These are phyloP conservation scores for Taphrina populina DNA, from an alignment of 1,139 yeast species.

Conservation along the genomic window DNA sequence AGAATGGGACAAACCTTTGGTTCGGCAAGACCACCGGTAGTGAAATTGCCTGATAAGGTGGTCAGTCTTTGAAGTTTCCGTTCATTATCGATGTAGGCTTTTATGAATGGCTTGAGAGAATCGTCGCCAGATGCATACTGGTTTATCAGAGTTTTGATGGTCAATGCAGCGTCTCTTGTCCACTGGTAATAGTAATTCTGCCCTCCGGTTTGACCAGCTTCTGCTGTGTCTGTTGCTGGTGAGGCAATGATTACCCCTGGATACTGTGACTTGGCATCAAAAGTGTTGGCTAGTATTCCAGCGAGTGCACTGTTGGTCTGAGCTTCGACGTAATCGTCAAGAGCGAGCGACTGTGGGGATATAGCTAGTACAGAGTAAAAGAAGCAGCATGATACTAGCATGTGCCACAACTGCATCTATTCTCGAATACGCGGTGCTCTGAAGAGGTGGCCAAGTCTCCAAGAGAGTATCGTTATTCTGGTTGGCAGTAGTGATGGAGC, in stretches of 20 bases:
- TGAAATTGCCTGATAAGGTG: conserved; percentile 26
- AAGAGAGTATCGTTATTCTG: too few relatives aligned
- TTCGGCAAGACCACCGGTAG: conserved; percentile 27
- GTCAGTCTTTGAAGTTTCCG: conserved; percentile 10
- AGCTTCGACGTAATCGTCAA: conserved; percentile 13
- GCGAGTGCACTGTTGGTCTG: conserved; percentile 25
- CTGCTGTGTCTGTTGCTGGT: conserved; percentile 27
- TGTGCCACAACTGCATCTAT: too few relatives aligned
- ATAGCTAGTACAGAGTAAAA: too few relatives aligned
- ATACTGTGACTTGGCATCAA: background rate
- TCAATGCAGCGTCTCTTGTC: conserved; percentile 86
- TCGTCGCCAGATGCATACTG: conserved; percentile 41
- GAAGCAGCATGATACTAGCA: too few relatives aligned
- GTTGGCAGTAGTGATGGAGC: too few relatives aligned
- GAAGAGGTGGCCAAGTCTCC: too few relatives aligned
- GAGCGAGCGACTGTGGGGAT: conserved; percentile 13
- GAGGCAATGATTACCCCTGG: conserved; percentile 33
- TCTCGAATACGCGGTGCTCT: too few relatives aligned
- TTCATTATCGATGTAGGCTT: conserved; percentile 24
- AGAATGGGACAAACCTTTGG: conserved; percentile 10
- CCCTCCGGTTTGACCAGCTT: conserved; percentile 28
- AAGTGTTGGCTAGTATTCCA: conserved; percentile 22
- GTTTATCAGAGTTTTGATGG: conserved; percentile 64
- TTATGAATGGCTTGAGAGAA: conserved; percentile 20
- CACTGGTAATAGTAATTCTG: conserved; percentile 61